These are phyloP conservation scores for Backusella macrospora DNA, from an alignment of 192 early-diverging fungal genomes.

Conservation along the genomic window DNA sequence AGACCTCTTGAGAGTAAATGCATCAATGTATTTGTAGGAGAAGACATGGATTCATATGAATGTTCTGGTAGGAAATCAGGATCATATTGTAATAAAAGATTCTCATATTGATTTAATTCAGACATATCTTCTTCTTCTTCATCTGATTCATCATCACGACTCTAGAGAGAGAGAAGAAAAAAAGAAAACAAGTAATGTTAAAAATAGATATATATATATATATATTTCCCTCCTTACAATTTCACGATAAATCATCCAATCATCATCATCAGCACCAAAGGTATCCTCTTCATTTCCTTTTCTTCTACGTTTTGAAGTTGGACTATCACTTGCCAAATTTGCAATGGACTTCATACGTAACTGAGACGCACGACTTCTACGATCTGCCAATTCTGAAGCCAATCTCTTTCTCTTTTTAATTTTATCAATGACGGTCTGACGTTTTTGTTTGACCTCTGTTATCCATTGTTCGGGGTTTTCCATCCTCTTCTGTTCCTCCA, in stretches of 20 bases:
- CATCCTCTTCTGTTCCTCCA: constrained; percentile 73
- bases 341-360: constrained; percentile 87
- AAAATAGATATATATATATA: not conserved
- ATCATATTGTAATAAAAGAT: constrained; percentile 70
- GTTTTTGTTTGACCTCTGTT: constrained; percentile 62
- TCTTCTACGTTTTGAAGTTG: constrained; percentile 55
- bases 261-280: constrained; percentile 92
- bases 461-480: constrained; percentile 76
- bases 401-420: constrained; percentile 70
- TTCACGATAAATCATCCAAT: constrained; percentile 92
- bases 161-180: no score
- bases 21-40: constrained; percentile 71
- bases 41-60: constrained; percentile 65
- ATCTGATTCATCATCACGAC: constrained; percentile 77
- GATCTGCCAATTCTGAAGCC: constrained; percentile 81
- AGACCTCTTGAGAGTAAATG: constrained; percentile 73
- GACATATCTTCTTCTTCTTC: constrained; percentile 77
- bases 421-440: constrained; percentile 63
- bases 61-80: constrained; percentile 75
- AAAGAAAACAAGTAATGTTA: not conserved
- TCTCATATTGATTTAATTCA: constrained; percentile 70
- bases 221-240: constrained; percentile 59
- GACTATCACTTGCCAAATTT: constrained; percentile 69
- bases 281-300: constrained; percentile 80
- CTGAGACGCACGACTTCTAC: constrained; percentile 85